A percentile compares a stretch with the other conserved stretches of the same genome.
These are phyloP conservation scores for Misopates orontium DNA, from an alignment of 257 asterid genomes.

Conservation along the genomic window DNA sequence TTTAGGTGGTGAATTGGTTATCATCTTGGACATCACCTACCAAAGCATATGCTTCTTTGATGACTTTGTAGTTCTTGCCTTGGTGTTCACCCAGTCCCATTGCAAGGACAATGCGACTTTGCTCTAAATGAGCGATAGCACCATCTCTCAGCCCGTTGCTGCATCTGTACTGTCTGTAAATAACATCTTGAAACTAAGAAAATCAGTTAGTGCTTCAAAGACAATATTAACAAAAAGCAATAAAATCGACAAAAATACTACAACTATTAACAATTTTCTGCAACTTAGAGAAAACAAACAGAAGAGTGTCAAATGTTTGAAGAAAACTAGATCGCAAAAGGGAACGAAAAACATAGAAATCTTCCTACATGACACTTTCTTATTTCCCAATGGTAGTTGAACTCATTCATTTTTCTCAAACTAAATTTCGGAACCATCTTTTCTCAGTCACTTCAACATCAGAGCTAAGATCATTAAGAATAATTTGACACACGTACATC, in stretches of 20 bases:
- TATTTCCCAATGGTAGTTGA: too few relatives aligned
- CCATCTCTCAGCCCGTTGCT: conserved; percentile 86
- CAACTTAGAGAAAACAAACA: neutral
- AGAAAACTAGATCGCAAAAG: neutral
- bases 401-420: too few relatives aligned
- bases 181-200: neutral
- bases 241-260: conserved; percentile 5
- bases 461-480: too few relatives aligned
- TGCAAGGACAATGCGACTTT: conserved; percentile 83
- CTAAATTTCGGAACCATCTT: neutral
- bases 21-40: conserved; percentile 76
- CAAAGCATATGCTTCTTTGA: conserved; percentile 87
- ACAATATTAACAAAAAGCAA: too few relatives aligned
- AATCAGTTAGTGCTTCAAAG: neutral
- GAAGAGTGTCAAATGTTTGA: neutral
- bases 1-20: conserved; percentile 58
- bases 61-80: conserved; percentile 85
- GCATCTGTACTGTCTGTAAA: conserved; percentile 76
- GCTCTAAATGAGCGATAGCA: conserved; percentile 88
- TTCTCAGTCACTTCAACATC: neutral
- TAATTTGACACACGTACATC: too few relatives aligned
- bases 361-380: too few relatives aligned
- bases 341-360: too few relatives aligned
- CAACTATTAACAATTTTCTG: neutral
- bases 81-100: conserved; percentile 95